These are phyloP conservation scores for Wickerhamomyces sp. DNA, from an alignment of 1,139 yeast genomes.

Conservation along the genomic window DNA sequence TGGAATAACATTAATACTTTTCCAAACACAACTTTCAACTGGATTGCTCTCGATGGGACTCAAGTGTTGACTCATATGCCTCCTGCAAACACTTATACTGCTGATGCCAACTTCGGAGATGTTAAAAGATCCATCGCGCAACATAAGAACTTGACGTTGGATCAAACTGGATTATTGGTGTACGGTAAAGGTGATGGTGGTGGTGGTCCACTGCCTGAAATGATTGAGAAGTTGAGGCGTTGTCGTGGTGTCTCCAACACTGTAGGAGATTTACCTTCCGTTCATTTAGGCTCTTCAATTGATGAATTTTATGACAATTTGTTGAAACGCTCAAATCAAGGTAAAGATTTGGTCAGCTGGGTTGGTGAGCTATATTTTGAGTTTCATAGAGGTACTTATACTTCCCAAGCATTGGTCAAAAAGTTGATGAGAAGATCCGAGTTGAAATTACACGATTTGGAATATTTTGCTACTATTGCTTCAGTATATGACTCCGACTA, in stretches of 20 bases:
- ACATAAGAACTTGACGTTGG: conserved; percentile 78
- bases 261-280: conserved; percentile 75
- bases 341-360: conserved; percentile 76
- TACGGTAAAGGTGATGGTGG: conserved; percentile 98
- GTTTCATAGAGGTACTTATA: conserved; percentile 95
- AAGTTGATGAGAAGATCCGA: conserved; percentile 78
- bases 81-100: conserved; percentile 93
- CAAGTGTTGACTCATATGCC: conserved; percentile 97
- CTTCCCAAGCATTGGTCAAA: conserved; percentile 86
- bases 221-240: conserved; percentile 88
- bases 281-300: conserved; percentile 64
- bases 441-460: conserved; percentile 76
- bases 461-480: conserved; percentile 72
- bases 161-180: conserved; percentile 73
- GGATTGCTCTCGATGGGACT: conserved; percentile 93
- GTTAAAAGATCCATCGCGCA: conserved; percentile 73
- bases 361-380: conserved; percentile 91
- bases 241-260: conserved; percentile 84
- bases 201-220: conserved; percentile 93
- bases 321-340: conserved; percentile 57
- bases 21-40: conserved; percentile 87
- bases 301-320: conserved; percentile 74
- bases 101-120: conserved; percentile 89
- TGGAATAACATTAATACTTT: conserved; percentile 93
- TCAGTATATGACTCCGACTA: conserved; percentile 50